Conservation (phyloP, 352 stramenopile species). For the Phytophthora uliginosa region DNA sequence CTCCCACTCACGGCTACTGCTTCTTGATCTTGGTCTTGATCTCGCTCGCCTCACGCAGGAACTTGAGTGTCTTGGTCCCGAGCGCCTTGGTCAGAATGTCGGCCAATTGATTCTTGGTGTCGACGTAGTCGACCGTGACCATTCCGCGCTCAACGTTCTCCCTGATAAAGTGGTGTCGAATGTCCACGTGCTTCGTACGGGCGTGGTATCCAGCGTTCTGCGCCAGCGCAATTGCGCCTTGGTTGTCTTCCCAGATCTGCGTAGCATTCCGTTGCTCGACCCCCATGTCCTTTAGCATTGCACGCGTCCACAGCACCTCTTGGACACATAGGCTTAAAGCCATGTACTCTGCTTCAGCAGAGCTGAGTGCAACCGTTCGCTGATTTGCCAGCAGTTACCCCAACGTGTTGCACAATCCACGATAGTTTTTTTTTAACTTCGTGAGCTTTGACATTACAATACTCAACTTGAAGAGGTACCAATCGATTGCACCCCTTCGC, state of each 20-base stretch:
- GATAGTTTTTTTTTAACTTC: no score
- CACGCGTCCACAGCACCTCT: no score
- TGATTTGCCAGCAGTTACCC: no score
- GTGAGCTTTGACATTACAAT: no score
- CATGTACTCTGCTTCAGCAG: no score
- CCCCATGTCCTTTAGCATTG: no score
- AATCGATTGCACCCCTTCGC: no score
- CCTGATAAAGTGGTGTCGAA: conserved; percentile 9
- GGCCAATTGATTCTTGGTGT: background rate
- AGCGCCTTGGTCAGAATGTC: conserved; percentile 6
- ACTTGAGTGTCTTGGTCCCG: conserved; percentile 12
- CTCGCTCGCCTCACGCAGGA: background rate
- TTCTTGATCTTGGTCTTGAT: background rate
- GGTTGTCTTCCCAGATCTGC: conserved; percentile 3
- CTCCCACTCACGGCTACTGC: conserved; percentile 19
- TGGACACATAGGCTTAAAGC: no score
- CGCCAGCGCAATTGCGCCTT: conserved; percentile 11
- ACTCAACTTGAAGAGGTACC: no score
- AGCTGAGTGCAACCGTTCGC: no score
- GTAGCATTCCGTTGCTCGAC: no score
- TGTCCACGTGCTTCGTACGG: conserved; percentile 4
- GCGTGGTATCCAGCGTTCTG: conserved; percentile 7
- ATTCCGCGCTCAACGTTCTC: conserved; percentile 6
- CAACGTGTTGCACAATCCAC: no score
- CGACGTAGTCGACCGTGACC: conserved; percentile 11